These are phyloP conservation scores for Rhodotorula graminis DNA, from an alignment of 768 basidiomycete genomes.

Conservation along the genomic window DNA sequence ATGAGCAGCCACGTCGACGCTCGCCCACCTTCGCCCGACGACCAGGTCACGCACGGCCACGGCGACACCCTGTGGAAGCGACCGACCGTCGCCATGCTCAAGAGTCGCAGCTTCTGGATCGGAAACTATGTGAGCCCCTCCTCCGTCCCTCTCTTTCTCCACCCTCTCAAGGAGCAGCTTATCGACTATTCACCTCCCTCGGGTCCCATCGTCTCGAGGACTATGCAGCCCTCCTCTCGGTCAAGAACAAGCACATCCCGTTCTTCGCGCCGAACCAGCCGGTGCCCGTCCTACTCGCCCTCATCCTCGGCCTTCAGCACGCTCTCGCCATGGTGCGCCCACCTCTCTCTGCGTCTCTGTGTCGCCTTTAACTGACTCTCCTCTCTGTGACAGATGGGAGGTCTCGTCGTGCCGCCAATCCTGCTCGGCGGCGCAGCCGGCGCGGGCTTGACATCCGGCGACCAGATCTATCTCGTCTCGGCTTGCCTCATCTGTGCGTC, in stretches of 20 bases:
- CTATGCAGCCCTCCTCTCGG: constrained; percentile 1
- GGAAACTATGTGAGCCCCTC: neutral
- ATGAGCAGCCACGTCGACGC: too few relatives aligned
- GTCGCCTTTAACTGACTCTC: neutral
- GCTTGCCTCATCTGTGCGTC: constrained; percentile 73
- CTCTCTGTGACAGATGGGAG: constrained; percentile 43
- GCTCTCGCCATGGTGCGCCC: constrained; percentile 11
- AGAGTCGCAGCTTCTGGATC: neutral
- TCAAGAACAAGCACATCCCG: neutral
- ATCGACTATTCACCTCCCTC: constrained; percentile 1
- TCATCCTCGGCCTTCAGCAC: constrained; percentile 58
- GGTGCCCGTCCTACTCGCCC: constrained; percentile 52
- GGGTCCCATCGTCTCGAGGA: neutral
- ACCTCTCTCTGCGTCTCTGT: neutral
- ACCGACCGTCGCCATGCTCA: neutral
- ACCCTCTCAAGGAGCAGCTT: too few relatives aligned
- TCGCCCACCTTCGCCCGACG: neutral
- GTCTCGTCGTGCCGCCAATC: constrained; percentile 71
- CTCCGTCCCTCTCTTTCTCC: too few relatives aligned
- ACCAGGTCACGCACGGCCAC: too few relatives aligned
- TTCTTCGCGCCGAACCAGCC: constrained; percentile 11
- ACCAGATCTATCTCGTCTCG: constrained; percentile 72
- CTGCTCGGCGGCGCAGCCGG: constrained; percentile 52
- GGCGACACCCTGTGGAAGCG: neutral
- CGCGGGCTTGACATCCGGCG: constrained; percentile 51